These are phyloP conservation scores for Suillus sp. DNA, from an alignment of 768 basidiomycete genomes.

Conservation along the genomic window DNA sequence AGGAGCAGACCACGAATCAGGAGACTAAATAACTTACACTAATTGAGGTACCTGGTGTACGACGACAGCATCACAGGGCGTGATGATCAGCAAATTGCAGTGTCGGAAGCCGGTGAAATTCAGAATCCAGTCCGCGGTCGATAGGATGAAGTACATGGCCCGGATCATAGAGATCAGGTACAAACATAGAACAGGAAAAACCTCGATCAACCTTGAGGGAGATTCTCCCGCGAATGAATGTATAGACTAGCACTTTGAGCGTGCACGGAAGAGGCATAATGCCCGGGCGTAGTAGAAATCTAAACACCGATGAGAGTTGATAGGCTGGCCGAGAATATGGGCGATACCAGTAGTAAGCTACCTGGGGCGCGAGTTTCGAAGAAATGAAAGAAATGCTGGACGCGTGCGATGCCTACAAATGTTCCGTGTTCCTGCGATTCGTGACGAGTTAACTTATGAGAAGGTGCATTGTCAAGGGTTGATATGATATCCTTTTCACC, in stretches of 20 bases:
- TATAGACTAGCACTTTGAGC: not conserved
- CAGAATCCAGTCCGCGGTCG: conserved; percentile 1
- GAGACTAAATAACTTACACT: not conserved
- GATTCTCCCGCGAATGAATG: conserved; percentile 6
- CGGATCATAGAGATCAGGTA: conserved; percentile 1
- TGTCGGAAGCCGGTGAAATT: conserved; percentile 4
- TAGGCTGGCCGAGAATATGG: not conserved
- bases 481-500: not conserved
- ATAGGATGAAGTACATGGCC: not conserved
- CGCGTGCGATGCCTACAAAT: not conserved
- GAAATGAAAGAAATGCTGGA: conserved; percentile 2
- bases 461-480: not conserved
- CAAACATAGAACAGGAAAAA: not conserved
- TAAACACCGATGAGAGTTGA: conserved; percentile 4
- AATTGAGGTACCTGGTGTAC: not conserved
- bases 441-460: not conserved
- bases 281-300: not conserved
- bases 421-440: not conserved
- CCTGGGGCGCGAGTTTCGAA: not conserved
- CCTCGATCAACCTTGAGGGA: not conserved
- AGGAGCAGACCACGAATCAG: not conserved
- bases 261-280: not conserved
- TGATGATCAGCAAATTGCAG: not conserved
- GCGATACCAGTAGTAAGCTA: too few relatives aligned
- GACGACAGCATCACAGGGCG: not conserved